phyloP scores from a whole-genome alignment of 2,329 filamentous ascomycete species.

The Pestalotiopsis sp. region DNA sequence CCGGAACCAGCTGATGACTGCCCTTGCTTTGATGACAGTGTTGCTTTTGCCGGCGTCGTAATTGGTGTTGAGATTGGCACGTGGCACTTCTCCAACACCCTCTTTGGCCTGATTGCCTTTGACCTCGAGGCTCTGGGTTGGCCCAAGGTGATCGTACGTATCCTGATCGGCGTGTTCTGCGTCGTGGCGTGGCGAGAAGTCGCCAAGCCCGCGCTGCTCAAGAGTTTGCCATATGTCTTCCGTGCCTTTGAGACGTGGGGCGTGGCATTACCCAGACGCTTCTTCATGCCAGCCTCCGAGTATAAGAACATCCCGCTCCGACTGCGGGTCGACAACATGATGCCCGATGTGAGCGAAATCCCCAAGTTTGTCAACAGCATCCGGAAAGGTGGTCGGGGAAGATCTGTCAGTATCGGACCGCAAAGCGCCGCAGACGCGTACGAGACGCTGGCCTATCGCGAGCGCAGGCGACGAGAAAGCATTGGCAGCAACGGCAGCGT shows the following conservation, averaged over 20 bases:
- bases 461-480: slow-evolving; percentile 61
- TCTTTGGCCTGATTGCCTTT: slow-evolving; percentile 57
- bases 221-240: slow-evolving; percentile 81
- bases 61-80: slow-evolving; percentile 82
- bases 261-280: slow-evolving; percentile 80
- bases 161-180: slow-evolving; percentile 78
- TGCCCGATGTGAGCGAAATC: slow-evolving; percentile 87
- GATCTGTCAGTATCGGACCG: slow-evolving; percentile 87
- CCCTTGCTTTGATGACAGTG: slow-evolving; percentile 94
- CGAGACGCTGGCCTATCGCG: slow-evolving; percentile 89
- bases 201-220: slow-evolving; percentile 83
- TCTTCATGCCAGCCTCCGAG: slow-evolving; percentile 88
- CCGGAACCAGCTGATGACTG: slow-evolving; percentile 97
- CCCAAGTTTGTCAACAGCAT: slow-evolving; percentile 82
- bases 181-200: slow-evolving; percentile 90
- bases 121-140: slow-evolving; percentile 68
- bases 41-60: slow-evolving; percentile 88
- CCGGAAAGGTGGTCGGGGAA: slow-evolving; percentile 73
- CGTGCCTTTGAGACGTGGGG: slow-evolving; percentile 80
- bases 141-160: slow-evolving; percentile 63
- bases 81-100: slow-evolving; percentile 75
- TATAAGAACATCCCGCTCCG: slow-evolving; percentile 81
- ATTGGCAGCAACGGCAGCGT: slow-evolving; percentile 53
- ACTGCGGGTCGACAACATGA: slow-evolving; percentile 77
- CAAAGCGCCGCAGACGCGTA: slow-evolving; percentile 97